Conservation (phyloP, 192 early-diverging fungal genomes). For the Coemansia sp. region DNA sequence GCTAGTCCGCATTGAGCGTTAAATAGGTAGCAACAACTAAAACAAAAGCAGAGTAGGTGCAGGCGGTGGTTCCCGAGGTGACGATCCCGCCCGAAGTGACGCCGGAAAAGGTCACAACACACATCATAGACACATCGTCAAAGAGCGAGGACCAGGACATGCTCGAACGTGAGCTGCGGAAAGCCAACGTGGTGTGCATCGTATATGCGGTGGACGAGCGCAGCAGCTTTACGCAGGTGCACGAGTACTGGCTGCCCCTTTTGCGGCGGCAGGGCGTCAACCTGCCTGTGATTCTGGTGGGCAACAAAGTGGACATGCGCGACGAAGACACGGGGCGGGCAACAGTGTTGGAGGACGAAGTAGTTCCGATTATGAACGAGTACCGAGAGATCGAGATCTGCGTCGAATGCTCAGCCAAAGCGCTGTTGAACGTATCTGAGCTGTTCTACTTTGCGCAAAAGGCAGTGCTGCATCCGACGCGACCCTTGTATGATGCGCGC, state of each 20-base stretch:
- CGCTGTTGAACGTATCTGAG: slow-evolving; percentile 92
- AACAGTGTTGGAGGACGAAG: slow-evolving; percentile 86
- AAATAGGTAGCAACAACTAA: background rate
- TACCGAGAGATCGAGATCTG: slow-evolving; percentile 99
- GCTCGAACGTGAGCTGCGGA: slow-evolving; percentile 90
- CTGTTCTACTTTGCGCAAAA: slow-evolving; percentile 99
- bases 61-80: slow-evolving; percentile 99
- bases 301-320: slow-evolving; percentile 52
- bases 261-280: slow-evolving; percentile 90
- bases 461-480: slow-evolving; percentile 95
- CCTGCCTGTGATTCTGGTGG: slow-evolving; percentile 83
- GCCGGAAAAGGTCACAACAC: slow-evolving; percentile 92
- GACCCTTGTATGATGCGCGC: slow-evolving; percentile 92
- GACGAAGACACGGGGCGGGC: slow-evolving; percentile 79
- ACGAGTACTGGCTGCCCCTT: slow-evolving; percentile 90
- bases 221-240: slow-evolving; percentile 80
- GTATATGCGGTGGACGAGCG: slow-evolving; percentile 90
- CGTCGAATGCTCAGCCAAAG: slow-evolving; percentile 98
- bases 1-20: background rate
- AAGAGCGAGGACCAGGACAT: slow-evolving; percentile 88
- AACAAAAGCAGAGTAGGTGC: slow-evolving; percentile 60
- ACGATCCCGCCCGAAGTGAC: slow-evolving; percentile 99
- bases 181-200: slow-evolving; percentile 97
- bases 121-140: slow-evolving; percentile 93
- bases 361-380: slow-evolving; percentile 98